These are phyloP conservation scores for Leccinum rimulosum DNA, from an alignment of 768 basidiomycete species.

Conservation along the genomic window DNA sequence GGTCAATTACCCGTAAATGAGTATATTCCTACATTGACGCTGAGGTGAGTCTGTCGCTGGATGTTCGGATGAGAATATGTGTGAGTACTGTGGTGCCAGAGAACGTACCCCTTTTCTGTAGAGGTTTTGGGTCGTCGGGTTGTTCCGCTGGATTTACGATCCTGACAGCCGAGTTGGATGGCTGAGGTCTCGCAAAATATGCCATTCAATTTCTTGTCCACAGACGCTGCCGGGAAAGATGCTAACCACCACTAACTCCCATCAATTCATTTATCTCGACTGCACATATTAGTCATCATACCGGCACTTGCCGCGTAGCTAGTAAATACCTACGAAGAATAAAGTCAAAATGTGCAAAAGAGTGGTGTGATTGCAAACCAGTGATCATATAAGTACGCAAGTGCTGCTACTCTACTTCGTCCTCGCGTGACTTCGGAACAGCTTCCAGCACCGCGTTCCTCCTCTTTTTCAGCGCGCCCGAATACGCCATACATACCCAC, in stretches of 20 bases:
- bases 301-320: conserved; percentile 13
- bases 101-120: conserved; percentile 55
- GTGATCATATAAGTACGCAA: too few species aligned
- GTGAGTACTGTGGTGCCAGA: background rate
- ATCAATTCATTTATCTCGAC: conserved; percentile 7
- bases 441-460: conserved; percentile 42
- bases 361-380: too few species aligned
- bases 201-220: conserved; percentile 45
- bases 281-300: conserved; percentile 16
- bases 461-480: conserved; percentile 60
- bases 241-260: too few species aligned
- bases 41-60: conserved; percentile 55
- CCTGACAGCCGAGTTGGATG: conserved; percentile 60
- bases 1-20: conserved; percentile 77
- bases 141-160: conserved; percentile 62
- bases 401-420: conserved; percentile 2
- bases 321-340: too few species aligned
- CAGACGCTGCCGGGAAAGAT: background rate
- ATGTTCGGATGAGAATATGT: conserved; percentile 7
- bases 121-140: conserved; percentile 39
- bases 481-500: conserved; percentile 72
- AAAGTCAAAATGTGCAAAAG: too few species aligned
- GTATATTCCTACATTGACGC: conserved; percentile 85
- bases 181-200: conserved; percentile 63
- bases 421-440: background rate